Percentiles rank a stretch among this genome's conserved stretches.
Evolutionary conservation across 805 yeast species (phyloP).

Genomic region (Myxozyma mucilagina): DNA sequence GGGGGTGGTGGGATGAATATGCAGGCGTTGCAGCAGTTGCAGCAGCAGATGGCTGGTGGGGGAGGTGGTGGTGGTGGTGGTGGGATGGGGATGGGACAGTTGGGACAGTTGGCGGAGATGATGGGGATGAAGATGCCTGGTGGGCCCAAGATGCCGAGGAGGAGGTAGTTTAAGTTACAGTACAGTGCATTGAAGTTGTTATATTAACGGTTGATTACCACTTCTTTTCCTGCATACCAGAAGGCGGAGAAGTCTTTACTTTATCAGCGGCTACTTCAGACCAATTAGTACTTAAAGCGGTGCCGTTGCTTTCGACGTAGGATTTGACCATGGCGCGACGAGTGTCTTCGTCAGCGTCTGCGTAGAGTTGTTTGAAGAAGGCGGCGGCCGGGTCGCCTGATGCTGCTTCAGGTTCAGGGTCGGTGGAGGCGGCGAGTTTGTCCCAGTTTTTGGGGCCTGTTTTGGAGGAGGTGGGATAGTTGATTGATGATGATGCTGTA

Average conservation of each 20-base stretch:
- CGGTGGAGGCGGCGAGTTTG: constrained; percentile 42
- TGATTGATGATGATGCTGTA: constrained; percentile 13
- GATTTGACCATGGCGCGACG: constrained; percentile 96
- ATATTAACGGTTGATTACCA: constrained; percentile 3
- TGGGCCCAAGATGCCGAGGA: constrained; percentile 14
- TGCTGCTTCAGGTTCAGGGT: constrained; percentile 43
- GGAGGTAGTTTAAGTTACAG: constrained; percentile 9
- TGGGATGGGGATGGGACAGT: constrained; percentile 18
- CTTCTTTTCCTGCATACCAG: constrained; percentile 27
- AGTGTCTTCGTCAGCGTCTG: constrained; percentile 83
- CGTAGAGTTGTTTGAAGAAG: constrained; percentile 74
- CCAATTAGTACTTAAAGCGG: constrained; percentile 93
- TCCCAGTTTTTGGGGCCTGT: constrained; percentile 69
- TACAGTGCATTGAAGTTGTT: neutral
- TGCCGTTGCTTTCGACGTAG: constrained; percentile 89
- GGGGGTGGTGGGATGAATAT: constrained; percentile 34
- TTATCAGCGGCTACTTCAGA: constrained; percentile 67
- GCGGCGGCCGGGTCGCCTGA: constrained; percentile 51
- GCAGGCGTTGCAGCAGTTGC: no score
- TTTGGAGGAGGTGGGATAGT: constrained; percentile 61
- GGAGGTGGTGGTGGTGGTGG: no score
- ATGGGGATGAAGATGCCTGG: constrained; percentile 15
- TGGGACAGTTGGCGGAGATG: constrained; percentile 24
- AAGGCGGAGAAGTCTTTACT: constrained; percentile 70
- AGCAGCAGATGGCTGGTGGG: constrained; percentile 14